Conservation (phyloP, 495 filamentous ascomycete genomes). For the Podospora tetraspora region DNA sequence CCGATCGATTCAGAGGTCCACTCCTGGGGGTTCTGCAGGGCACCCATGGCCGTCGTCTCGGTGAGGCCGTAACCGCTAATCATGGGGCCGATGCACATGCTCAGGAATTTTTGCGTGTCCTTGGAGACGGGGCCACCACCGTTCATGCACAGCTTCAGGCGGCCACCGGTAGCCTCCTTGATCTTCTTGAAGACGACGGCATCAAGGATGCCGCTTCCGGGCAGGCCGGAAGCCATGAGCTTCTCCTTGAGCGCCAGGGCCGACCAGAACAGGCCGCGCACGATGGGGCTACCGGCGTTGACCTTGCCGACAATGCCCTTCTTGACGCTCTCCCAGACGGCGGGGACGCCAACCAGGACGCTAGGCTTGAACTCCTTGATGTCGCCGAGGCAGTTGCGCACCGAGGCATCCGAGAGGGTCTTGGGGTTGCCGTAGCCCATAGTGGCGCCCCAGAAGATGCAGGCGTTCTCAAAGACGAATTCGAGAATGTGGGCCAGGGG, state of each 20-base stretch:
- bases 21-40: slow-evolving; percentile 79
- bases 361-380: slow-evolving; percentile 91
- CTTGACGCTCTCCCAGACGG: slow-evolving; percentile 97
- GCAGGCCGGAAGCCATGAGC: slow-evolving; percentile 69
- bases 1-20: slow-evolving; percentile 84
- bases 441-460: slow-evolving; percentile 86
- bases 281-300: slow-evolving; percentile 63
- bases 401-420: slow-evolving; percentile 82
- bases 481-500: slow-evolving; percentile 94
- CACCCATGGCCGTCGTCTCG: slow-evolving; percentile 92
- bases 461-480: slow-evolving; percentile 93
- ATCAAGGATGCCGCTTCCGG: slow-evolving; percentile 67
- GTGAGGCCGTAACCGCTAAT: slow-evolving; percentile 93
- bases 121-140: slow-evolving; percentile 82
- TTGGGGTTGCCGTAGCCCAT: slow-evolving; percentile 97
- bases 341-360: slow-evolving; percentile 89
- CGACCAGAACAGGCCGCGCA: slow-evolving; percentile 87
- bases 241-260: slow-evolving; percentile 79
- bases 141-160: slow-evolving; percentile 75
- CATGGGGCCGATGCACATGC: slow-evolving; percentile 84
- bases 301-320: slow-evolving; percentile 91
- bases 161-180: slow-evolving; percentile 83
- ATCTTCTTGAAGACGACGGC: slow-evolving; percentile 83
- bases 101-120: slow-evolving; percentile 83
- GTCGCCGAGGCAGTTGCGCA: slow-evolving; percentile 92